Evolutionary conservation across 305 asterid genomes (phyloP).

Genomic region (Fraxinus paxiana): DNA sequence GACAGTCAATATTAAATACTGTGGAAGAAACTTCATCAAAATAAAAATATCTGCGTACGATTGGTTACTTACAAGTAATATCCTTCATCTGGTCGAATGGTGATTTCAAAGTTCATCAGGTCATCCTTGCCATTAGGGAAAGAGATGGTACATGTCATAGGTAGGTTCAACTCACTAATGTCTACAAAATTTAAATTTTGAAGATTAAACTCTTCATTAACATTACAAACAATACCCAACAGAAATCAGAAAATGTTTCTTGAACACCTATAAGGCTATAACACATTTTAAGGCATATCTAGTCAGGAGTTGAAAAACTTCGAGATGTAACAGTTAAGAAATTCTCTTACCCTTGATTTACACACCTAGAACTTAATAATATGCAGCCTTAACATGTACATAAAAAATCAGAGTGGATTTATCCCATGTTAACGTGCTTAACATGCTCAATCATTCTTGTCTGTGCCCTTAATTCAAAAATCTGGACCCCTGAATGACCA

Average conservation of each 20-base stretch:
- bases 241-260: background rate
- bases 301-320: background rate
- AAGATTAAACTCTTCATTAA: background rate
- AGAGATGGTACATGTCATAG: conserved; percentile 28
- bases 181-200: conserved; percentile 20
- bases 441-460: background rate
- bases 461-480: background rate
- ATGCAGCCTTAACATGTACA: background rate
- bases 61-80: conserved; percentile 30
- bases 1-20: background rate
- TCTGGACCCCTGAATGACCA: background rate
- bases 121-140: conserved; percentile 39
- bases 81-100: conserved; percentile 34
- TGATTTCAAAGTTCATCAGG: conserved; percentile 36
- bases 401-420: background rate
- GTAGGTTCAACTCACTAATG: conserved; percentile 40
- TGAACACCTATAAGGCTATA: background rate
- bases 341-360: background rate
- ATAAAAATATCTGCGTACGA: background rate
- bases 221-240: background rate
- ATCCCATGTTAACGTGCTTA: background rate
- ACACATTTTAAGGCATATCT: background rate
- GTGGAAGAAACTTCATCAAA: background rate
- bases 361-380: background rate
- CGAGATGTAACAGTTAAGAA: background rate